Evolutionary conservation across 345 rosid species (phyloP), one percentile per base, ranked within the genome.

Genomic region (Pistacia atlantica): DNA sequence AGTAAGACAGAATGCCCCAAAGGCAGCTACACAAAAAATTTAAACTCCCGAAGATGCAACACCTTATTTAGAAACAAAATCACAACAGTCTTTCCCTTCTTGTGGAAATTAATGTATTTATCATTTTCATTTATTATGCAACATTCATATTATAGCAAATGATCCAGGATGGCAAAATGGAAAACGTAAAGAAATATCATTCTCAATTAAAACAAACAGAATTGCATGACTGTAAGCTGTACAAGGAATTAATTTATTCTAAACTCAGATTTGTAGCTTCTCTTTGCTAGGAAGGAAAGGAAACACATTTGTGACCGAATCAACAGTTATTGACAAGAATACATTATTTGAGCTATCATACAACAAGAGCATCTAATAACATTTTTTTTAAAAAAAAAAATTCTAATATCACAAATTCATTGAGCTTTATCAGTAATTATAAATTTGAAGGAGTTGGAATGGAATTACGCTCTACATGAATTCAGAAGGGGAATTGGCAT

Each of bases 401-500:
- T 5, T 5, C 31, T 22, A 38, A 75, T 51, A n/a, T 65, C 11
- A 62, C 14, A 59, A 16, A 22, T 28, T 17, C 3, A 14, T 11
- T 46, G 59, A 61, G 31, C 67, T 62, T 73, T 45, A 60, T 38
- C 35, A 8, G 25, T 12, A 58, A 72, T 13, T 61, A 60, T 59
- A 72, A 51, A 16, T 18, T 28, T 3, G 12, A 52, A 18, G 10
- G 14, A 52, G 54, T 1, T 28, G 42, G 73, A 20, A 56, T 57
- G 3, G 65, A 78, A 63, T 77, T 54, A 77, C 71, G 37, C 65
- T 61, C 74, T 80, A 91, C 69, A 91, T 57, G 84, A 90, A 91
- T 62, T 91, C 93, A 13, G 97, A 87, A 78, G 93, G 97, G 0
- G 97, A 91, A 87, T 81, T 87, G 54, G 84, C 71, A 75, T 87